Base-by-base conservation (phyloP, 2,329 filamentous ascomycete species). In the Alternaria sp. region DNA sequence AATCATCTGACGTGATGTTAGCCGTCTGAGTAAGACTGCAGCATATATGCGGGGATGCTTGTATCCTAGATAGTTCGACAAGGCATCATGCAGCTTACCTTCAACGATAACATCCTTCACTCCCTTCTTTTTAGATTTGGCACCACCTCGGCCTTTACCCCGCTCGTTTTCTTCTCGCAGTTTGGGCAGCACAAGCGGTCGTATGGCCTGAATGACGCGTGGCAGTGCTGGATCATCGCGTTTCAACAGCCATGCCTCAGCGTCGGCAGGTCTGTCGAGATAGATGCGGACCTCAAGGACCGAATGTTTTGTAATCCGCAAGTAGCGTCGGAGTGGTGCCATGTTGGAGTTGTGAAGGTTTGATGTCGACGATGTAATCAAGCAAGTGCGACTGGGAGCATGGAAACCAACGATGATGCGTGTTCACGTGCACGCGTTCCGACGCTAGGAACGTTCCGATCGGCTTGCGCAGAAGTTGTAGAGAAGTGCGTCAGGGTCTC, bases 271-370 rank as follows among this genome's bases (percentile, higher is more conserved):
- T 72, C 95, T 94, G 69, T 98, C 95, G 50, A 97, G 89, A 80
- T 98, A 98, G 70, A 99, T 96, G 69, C 94, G 93, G 68, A 93
- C 93, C 85, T 99, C 96, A n/a, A 99, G 87, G 30, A 97, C 93
- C 5, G 95, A 97, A 80, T 93, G 92, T 77, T 95, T 94, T 59
- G 92, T 95, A 72, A 98, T 97, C 56, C 95, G 89, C 59, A 98
- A 86, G 78, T 98, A 97, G 73, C 94, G 89, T 62, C 94, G 89
- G 51, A 97, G 88, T 11, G 94, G 94, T 12, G 93, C 91, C 94
- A 97, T 97, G 19, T 52, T 43, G 21, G 43, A 61, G 32, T 13
- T 28, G 26, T 32, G 25, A 17, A 43, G 40, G 26, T 49, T 32
- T n/a, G 30, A 19, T 26, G 45, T 50, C n/a, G 55, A 26, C 21